Base-by-base conservation (phyloP, 768 basidiomycete species). In the Lactarius pseudohatsudake region DNA sequence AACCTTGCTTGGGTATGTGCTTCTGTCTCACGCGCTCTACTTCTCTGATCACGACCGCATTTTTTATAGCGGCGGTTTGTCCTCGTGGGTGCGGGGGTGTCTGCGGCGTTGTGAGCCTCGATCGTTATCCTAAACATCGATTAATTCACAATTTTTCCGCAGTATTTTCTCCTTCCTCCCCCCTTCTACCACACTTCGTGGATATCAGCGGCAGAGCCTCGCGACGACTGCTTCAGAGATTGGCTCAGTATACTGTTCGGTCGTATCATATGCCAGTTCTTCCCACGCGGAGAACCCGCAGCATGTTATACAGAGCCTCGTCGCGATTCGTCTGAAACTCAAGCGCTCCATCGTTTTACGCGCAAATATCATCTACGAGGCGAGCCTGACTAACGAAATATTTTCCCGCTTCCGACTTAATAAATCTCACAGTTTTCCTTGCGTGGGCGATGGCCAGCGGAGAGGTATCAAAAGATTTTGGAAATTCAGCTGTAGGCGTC, bases 391-490 rank as follows among this genome's bases (percentile, higher is more conserved):
- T 1, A 40, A 6, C 16, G 43, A 61, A 28, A 22, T 67, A 66
- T 40, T n/a, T 43, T 56, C 4, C 16, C 30, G 26, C 15, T 18
- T 34, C 26, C 22, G 32, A 18, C 62, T 66, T 43, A 10, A 59
- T 11, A 58, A 7, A 32, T 61, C 9, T 65, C 63, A 63, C 72
- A 94, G 87, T 86, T 92, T 73, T 92, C 91, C 0, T 75, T 94
- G 28, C 76, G 85, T 60, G 93, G 92, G 0, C 78, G 81, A 69
- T 94, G 91, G 93, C 93, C 93, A 1, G 83, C 84, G n/a, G 78
- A 89, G 64, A 78, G 93, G 66, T 94, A 94, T 73, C 85, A 88
- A 43, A 84, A 78, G 41, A 82, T 91, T 38, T 75, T 87, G 68
- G 85, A 90, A 28, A 72, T 90, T 8, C 90, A 91, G 70, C 72